Conservation (phyloP, 352 stramenopile species). For the Globisporangium acanthophoron region DNA sequence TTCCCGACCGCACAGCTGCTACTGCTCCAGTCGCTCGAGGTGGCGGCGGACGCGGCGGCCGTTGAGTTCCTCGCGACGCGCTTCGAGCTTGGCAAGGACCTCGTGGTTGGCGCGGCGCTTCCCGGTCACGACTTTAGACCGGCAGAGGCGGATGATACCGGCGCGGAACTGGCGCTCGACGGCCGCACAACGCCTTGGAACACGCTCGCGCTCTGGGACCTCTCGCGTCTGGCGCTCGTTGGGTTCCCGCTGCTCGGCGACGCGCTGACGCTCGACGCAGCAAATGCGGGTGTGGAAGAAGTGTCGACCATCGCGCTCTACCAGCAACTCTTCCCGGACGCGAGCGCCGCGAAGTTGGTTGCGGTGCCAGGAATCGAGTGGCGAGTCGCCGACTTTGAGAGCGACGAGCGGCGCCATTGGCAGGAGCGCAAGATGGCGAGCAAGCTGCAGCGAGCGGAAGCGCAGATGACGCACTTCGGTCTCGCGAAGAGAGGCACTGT, state of each 20-base stretch:
- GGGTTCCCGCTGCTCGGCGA: constrained; percentile 90
- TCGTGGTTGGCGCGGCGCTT: constrained; percentile 90
- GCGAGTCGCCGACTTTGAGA: constrained; percentile 64
- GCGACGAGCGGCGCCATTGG: constrained; percentile 79
- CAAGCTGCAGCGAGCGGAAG: constrained; percentile 82
- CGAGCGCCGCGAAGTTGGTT: constrained; percentile 80
- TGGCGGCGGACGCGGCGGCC: constrained; percentile 42
- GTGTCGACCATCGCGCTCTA: constrained; percentile 90
- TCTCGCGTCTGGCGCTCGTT: constrained; percentile 85
- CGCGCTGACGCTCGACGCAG: constrained; percentile 50
- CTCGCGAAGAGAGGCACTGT: constrained; percentile 13
- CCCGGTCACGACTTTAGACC: constrained; percentile 70
- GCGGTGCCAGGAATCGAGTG: constrained; percentile 72
- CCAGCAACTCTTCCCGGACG: constrained; percentile 74
- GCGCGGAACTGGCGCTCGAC: constrained; percentile 56
- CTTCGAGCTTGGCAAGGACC: constrained; percentile 60
- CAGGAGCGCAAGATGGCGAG: constrained; percentile 95
- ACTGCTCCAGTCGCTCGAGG: constrained; percentile 91
- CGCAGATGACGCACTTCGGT: constrained; percentile 64
- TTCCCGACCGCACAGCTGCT: constrained; percentile 53
- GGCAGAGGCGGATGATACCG: not conserved
- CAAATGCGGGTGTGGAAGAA: constrained; percentile 88
- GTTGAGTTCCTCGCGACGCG: constrained; percentile 58
- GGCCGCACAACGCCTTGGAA: constrained; percentile 94
- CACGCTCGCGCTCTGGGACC: constrained; percentile 93